These are phyloP conservation scores for Crucibulum laeve DNA, from an alignment of 768 basidiomycete species.

Conservation along the genomic window DNA sequence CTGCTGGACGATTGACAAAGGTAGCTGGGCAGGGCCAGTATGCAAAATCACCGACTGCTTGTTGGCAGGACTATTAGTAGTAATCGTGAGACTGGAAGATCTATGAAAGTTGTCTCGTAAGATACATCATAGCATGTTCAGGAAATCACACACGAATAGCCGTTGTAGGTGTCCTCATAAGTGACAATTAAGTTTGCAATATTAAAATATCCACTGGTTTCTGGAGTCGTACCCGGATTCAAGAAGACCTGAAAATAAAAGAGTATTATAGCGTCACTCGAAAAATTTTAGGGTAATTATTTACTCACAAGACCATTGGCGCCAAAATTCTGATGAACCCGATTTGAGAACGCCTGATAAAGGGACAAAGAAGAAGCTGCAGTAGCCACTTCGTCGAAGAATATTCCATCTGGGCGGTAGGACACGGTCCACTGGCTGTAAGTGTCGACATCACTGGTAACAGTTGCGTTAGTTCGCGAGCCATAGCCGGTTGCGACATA, in stretches of 20 bases:
- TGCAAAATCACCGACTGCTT: neutral
- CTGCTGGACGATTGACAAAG: neutral
- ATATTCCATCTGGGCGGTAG: neutral
- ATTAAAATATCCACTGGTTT: neutral
- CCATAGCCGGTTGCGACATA: no score
- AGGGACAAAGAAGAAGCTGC: neutral
- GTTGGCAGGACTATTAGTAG: neutral
- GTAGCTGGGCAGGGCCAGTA: neutral
- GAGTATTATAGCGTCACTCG: neutral
- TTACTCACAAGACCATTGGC: neutral
- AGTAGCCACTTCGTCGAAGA: neutral
- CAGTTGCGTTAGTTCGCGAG: no score
- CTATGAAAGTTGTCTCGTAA: neutral
- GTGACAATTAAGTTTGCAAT: neutral
- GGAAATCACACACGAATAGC: neutral
- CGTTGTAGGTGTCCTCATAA: neutral
- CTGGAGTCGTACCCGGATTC: neutral
- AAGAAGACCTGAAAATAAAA: neutral
- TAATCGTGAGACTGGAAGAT: neutral
- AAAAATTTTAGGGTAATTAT: no score
- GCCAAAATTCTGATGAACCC: neutral
- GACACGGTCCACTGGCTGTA: neutral
- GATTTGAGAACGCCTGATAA: neutral
- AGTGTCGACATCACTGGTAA: neutral
- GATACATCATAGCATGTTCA: neutral